A percentile compares a stretch with the other conserved stretches of the same genome.
These are phyloP conservation scores for Leptographium procerum DNA, from an alignment of 2,329 filamentous ascomycete species.

Conservation along the genomic window DNA sequence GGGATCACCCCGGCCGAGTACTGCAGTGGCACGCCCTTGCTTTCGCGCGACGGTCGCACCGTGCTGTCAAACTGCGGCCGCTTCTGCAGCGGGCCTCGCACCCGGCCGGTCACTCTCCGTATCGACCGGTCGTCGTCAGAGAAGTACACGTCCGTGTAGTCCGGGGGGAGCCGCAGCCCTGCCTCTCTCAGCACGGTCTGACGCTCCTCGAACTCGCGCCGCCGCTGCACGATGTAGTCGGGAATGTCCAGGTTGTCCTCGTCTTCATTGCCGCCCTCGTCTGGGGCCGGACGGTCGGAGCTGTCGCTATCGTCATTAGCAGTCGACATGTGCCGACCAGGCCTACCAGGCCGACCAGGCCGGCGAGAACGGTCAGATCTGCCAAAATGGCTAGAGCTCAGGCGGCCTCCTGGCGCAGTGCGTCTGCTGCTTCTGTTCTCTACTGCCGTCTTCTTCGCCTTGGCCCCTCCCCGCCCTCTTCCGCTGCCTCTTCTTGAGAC, in stretches of 20 bases:
- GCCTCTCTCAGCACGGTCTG: constrained; percentile 48
- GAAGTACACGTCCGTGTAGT: constrained; percentile 64
- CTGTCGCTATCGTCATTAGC: constrained; percentile 1
- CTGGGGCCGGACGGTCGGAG: neutral
- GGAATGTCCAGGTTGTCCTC: constrained; percentile 43
- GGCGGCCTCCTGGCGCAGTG: neutral
- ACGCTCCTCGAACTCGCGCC: constrained; percentile 55
- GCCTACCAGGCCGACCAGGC: neutral
- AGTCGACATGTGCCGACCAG: neutral
- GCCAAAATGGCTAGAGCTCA: constrained; percentile 6
- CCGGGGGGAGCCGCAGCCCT: constrained; percentile 66
- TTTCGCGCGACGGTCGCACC: constrained; percentile 54
- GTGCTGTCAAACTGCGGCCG: constrained; percentile 55
- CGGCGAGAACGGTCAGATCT: neutral
- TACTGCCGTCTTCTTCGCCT: constrained; percentile 29
- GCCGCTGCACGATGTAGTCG: constrained; percentile 59
- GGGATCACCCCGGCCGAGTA: constrained; percentile 75
- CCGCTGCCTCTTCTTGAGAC: constrained; percentile 13
- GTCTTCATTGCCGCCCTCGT: constrained; percentile 13
- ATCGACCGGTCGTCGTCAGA: constrained; percentile 45
- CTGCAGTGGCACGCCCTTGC: constrained; percentile 63
- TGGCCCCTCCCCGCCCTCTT: constrained; percentile 23
- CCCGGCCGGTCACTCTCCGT: neutral
- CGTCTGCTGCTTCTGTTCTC: neutral
- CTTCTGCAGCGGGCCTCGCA: constrained; percentile 36